Evolutionary conservation across 2,329 filamentous ascomycete species (phyloP), one percentile per base, ranked within the genome.

Genomic region (Cercospora citrullina): DNA sequence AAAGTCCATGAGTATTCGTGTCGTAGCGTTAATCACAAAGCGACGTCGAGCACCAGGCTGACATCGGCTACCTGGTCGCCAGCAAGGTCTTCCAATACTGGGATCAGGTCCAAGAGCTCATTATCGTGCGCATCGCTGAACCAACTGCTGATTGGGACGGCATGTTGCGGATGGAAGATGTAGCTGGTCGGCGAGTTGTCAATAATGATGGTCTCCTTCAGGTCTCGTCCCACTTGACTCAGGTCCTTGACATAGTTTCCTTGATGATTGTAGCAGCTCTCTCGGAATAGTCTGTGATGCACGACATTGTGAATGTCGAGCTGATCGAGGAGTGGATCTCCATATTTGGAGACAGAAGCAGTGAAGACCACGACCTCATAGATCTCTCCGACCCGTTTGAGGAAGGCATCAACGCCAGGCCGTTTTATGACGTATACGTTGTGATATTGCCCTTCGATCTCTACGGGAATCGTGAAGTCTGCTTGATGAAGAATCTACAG

Each of bases 401-500:
- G 97, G 81, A 99, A 99, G 72, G 96, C 90, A 78, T 99, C 95
- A 21, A 99, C 95, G 64, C 95, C 95, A n/a, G 95, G 95, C 76
- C 95, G 89, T 83, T 99, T 99, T 80, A 99, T 99, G 72, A 99
- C 95, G 79, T 99, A 99, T 64, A 99, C 96, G 77, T 99, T 99
- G 82, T 99, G 95, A 78, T 96, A 98, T 80, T 97, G 96, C 66
- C 95, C 95, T 83, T 99, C 95, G 72, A 99, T 99, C 77, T 99
- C 95, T 31, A 99, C 95, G 0, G 95, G 95, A 78, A 99, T 98
- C 5, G 95, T 99, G 78, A 99, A 98, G 81, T 99, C 95, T 67
- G 95, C 95, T 84, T 98, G 94, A 77, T 98, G 94, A 57, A 99
- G 86, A 73, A 98, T 95, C 94, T 98, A 77, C 64, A 21, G 21